Conservation (phyloP, 768 basidiomycete genomes). For the Pleurotus giganteus region DNA sequence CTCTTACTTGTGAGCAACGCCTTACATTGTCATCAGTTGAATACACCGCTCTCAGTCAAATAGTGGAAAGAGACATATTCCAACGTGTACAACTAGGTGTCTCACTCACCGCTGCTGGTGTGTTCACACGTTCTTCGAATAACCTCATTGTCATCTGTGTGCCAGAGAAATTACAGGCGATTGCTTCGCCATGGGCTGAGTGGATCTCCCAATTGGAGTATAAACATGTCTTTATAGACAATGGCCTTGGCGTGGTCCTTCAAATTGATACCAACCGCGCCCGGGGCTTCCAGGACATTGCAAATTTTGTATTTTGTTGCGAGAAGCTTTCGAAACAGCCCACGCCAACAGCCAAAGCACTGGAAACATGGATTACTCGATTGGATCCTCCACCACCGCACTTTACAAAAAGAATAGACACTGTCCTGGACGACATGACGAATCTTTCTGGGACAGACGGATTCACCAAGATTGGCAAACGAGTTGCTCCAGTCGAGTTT, state of each 20-base stretch:
- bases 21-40: conserved; percentile 47
- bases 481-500: conserved; percentile 74
- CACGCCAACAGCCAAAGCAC: conserved; percentile 51
- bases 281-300: conserved; percentile 75
- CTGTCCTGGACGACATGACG: conserved; percentile 53
- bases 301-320: conserved; percentile 68
- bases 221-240: conserved; percentile 54
- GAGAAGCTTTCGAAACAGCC: conserved; percentile 45
- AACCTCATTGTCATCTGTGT: not conserved
- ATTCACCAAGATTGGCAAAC: conserved; percentile 52
- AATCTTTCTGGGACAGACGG: conserved; percentile 47
- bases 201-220: conserved; percentile 63
- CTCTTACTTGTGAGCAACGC: not conserved
- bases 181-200: conserved; percentile 65
- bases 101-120: conserved; percentile 70
- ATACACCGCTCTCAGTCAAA: conserved; percentile 53
- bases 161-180: conserved; percentile 82
- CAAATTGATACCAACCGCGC: conserved; percentile 67
- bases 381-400: conserved; percentile 36
- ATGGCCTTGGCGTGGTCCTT: conserved; percentile 55
- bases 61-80: conserved; percentile 75
- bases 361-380: conserved; percentile 52
- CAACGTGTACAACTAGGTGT: conserved; percentile 82
- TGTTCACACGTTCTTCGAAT: conserved; percentile 9
- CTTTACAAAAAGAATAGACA: conserved; percentile 55